Percentiles rank a stretch among this genome's conserved stretches.
These are phyloP conservation scores for Paecilomyces sp. DNA, from an alignment of 2,329 filamentous ascomycete genomes.

Conservation along the genomic window DNA sequence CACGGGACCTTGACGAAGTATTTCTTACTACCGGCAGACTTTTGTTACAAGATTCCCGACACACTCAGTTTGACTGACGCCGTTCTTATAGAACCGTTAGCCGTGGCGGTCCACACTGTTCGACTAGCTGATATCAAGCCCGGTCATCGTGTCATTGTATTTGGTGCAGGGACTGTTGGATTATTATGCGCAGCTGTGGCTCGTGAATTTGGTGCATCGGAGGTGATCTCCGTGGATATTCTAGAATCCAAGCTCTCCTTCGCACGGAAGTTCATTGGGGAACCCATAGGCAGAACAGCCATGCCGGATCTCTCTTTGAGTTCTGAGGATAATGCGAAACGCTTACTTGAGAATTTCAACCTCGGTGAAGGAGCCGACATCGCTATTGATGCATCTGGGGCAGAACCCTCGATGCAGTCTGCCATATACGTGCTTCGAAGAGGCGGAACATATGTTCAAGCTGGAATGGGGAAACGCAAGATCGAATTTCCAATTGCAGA, in stretches of 20 bases:
- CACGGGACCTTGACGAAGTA: constrained; percentile 34
- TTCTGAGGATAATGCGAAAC: not conserved
- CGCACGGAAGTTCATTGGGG: constrained; percentile 16
- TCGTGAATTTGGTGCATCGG: constrained; percentile 48
- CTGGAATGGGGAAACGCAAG: constrained; percentile 29
- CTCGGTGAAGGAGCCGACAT: constrained; percentile 29
- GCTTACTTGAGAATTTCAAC: constrained; percentile 29
- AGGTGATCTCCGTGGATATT: constrained; percentile 55
- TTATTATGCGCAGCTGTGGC: constrained; percentile 58
- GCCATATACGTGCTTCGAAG: constrained; percentile 27
- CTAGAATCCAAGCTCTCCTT: constrained; percentile 54
- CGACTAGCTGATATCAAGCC: constrained; percentile 31
- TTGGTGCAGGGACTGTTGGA: constrained; percentile 59
- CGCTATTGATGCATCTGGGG: constrained; percentile 35
- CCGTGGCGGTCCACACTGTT: constrained; percentile 40
- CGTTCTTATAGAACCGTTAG: constrained; percentile 42
- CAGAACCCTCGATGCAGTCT: constrained; percentile 33
- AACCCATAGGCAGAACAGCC: constrained; percentile 10
- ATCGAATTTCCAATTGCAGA: constrained; percentile 24
- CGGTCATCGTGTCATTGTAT: constrained; percentile 44
- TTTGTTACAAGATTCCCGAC: constrained; percentile 31
- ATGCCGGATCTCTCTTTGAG: constrained; percentile 7
- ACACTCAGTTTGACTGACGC: constrained; percentile 35
- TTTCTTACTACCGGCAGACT: constrained; percentile 31
- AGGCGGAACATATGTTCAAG: constrained; percentile 20